These are phyloP conservation scores for Phytophthora nicotianae DNA, from an alignment of 352 stramenopile species.

Conservation along the genomic window DNA sequence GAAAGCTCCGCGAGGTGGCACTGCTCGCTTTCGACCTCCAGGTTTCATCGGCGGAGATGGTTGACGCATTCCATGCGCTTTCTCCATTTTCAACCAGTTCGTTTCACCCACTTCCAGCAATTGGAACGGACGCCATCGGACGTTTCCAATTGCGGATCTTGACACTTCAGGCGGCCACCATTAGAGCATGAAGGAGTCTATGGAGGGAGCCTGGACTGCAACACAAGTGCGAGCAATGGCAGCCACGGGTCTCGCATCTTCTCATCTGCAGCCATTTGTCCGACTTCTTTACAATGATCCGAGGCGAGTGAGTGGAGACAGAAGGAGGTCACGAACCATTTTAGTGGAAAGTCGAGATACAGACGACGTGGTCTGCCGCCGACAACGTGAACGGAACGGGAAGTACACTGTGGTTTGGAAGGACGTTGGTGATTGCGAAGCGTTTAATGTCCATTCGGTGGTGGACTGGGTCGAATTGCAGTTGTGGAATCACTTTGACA, in stretches of 20 bases:
- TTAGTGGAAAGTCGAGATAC: constrained; percentile 22
- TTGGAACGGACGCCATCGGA: constrained; percentile 22
- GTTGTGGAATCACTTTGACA: constrained; percentile 68
- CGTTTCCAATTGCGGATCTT: constrained; percentile 34
- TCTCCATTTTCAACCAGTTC: constrained; percentile 21
- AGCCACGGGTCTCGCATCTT: constrained; percentile 48
- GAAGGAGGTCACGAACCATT: constrained; percentile 14
- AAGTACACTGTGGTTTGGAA: constrained; percentile 54
- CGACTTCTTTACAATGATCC: constrained; percentile 53
- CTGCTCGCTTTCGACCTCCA: background rate
- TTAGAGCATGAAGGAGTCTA: constrained; percentile 10
- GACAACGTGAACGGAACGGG: constrained; percentile 36
- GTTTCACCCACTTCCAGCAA: constrained; percentile 1
- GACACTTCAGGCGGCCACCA: constrained; percentile 1
- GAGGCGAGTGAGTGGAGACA: constrained; percentile 2
- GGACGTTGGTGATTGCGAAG: background rate
- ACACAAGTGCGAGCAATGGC: constrained; percentile 40
- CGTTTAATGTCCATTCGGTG: constrained; percentile 36
- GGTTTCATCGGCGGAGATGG: constrained; percentile 18
- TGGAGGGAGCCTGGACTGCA: constrained; percentile 23
- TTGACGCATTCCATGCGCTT: constrained; percentile 18
- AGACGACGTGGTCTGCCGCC: constrained; percentile 16
- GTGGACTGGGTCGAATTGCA: constrained; percentile 60
- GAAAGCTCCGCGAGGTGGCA: constrained; percentile 43
- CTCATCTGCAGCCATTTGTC: constrained; percentile 50